Conservation (phyloP, 2,329 filamentous ascomycete genomes). For the Colletotrichum tofieldiae region DNA sequence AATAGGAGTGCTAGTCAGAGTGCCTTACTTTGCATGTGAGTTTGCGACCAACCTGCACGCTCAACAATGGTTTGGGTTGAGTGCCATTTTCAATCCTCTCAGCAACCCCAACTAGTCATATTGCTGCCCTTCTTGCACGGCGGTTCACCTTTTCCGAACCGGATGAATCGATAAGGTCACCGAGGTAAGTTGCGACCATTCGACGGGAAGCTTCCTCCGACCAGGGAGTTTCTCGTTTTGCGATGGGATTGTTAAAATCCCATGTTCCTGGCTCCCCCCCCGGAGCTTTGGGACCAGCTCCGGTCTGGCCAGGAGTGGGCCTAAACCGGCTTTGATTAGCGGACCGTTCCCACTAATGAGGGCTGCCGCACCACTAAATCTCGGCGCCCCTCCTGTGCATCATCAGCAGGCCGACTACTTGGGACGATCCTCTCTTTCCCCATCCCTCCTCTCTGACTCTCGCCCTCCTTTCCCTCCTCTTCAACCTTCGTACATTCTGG, state of each 20-base stretch:
- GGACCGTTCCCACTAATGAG: constrained; percentile 36
- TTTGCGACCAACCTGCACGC: not conserved
- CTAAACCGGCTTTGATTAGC: constrained; percentile 24
- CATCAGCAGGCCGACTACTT: constrained; percentile 18
- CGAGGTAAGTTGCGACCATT: not conserved
- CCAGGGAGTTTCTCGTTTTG: not conserved
- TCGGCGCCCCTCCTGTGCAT: constrained; percentile 28
- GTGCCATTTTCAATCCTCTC: not conserved
- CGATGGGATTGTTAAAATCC: constrained; percentile 34
- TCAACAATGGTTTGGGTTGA: too few species aligned
- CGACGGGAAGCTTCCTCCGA: not conserved
- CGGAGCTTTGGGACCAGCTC: constrained; percentile 20
- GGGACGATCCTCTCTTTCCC: constrained; percentile 21
- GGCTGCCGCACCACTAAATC: constrained; percentile 35
- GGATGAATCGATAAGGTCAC: not conserved
- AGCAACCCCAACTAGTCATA: too few species aligned
- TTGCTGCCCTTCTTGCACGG: not conserved
- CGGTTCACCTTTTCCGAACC: not conserved
- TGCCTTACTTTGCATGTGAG: not conserved
- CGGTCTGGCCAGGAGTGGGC: constrained; percentile 15
- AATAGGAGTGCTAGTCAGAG: not conserved
- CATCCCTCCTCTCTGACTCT: not conserved
- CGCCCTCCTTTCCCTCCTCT: not conserved
- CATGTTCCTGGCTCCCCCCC: constrained; percentile 21
- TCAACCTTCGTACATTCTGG: not conserved